These are phyloP conservation scores for Ulmus americana DNA, from an alignment of 331 rosid species.

Conservation along the genomic window DNA sequence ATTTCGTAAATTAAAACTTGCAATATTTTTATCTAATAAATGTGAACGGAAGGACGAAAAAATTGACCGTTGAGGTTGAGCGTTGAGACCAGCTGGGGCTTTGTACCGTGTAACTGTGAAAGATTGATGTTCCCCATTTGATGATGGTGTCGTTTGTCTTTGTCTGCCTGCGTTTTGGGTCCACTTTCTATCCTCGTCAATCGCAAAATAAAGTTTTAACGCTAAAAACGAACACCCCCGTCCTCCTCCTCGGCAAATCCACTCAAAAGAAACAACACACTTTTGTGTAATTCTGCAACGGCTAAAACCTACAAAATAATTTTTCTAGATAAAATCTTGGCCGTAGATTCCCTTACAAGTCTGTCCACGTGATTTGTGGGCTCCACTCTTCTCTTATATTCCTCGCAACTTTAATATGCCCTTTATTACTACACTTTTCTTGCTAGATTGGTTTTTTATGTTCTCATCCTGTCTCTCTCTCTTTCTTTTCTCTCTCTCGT, in stretches of 20 bases:
- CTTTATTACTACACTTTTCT: conserved; percentile 27
- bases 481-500: conserved; percentile 22
- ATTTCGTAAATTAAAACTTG: too few species aligned
- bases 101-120: too few species aligned
- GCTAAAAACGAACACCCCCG: too few species aligned
- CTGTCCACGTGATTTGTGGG: conserved; percentile 55
- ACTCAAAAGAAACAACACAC: too few species aligned
- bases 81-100: too few species aligned
- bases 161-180: background rate
- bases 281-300: too few species aligned
- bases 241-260: too few species aligned
- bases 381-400: conserved; percentile 25
- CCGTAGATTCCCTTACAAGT: conserved; percentile 44
- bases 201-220: background rate
- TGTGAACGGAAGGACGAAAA: too few species aligned
- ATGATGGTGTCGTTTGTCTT: background rate
- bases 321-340: conserved; percentile 17
- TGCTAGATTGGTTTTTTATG: conserved; percentile 21
- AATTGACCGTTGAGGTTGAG: too few species aligned
- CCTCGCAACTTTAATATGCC: conserved; percentile 39
- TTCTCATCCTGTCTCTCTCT: conserved; percentile 13
- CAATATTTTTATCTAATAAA: too few species aligned
- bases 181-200: background rate
- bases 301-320: background rate
- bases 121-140: too few species aligned